These are phyloP conservation scores for Aspergillus glaucus DNA, from an alignment of 2,329 filamentous ascomycete genomes.

Conservation along the genomic window DNA sequence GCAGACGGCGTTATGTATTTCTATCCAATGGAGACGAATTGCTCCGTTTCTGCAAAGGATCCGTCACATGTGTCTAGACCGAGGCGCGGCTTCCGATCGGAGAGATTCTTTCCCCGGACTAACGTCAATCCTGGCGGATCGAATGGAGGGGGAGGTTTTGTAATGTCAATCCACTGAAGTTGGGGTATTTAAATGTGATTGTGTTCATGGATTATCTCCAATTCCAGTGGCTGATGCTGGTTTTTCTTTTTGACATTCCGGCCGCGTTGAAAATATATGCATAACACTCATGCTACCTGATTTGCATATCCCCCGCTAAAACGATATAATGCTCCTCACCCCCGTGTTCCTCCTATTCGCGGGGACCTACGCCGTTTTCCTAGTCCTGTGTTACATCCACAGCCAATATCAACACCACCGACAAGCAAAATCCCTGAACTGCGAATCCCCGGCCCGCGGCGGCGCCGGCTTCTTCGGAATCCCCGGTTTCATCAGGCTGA, in stretches of 20 bases:
- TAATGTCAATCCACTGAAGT: background rate
- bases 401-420: constrained; percentile 17
- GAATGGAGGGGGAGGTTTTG: background rate
- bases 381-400: constrained; percentile 16
- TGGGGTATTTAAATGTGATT: background rate
- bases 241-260: no score
- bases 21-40: no score
- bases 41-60: no score
- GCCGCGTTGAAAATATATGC: no score
- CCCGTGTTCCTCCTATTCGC: constrained; percentile 13
- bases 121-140: background rate
- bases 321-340: constrained; percentile 16
- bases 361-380: constrained; percentile 15
- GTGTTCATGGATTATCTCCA: background rate
- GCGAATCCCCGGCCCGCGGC: constrained; percentile 14
- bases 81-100: background rate
- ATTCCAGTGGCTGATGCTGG: no score
- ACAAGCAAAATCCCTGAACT: constrained; percentile 20
- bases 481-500: constrained; percentile 16
- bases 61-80: background rate
- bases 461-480: constrained; percentile 18
- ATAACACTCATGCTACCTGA: no score
- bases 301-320: no score
- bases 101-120: background rate
- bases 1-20: background rate